Conservation (phyloP, 345 rosid species). For the Limnanthes douglasii region DNA sequence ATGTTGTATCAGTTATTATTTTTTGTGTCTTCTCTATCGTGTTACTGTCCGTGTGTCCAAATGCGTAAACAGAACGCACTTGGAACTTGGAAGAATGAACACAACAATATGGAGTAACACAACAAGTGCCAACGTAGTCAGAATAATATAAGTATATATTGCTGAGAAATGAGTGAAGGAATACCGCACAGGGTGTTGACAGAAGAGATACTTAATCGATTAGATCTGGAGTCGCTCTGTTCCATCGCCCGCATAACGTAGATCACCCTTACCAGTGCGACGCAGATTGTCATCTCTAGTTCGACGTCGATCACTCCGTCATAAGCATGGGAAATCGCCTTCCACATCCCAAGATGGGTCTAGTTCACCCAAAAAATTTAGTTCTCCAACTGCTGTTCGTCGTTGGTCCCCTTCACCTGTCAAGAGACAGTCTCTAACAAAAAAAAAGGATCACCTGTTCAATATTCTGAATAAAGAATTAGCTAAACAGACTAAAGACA, state of each 20-base stretch:
- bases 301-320: conserved; percentile 14
- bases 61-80: too few species aligned
- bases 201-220: too few species aligned
- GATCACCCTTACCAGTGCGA: conserved; percentile 19
- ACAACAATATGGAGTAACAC: too few species aligned
- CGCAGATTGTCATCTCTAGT: conserved; percentile 27
- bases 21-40: too few species aligned
- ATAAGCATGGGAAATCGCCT: conserved; percentile 18
- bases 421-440: conserved; percentile 22
- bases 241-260: conserved; percentile 14
- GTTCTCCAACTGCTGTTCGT: conserved; percentile 32
- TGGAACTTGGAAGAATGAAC: too few species aligned
- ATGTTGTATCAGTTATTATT: too few species aligned
- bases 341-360: conserved; percentile 26
- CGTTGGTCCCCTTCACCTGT: conserved; percentile 27
- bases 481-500: conserved; percentile 36
- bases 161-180: too few species aligned
- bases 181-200: too few species aligned
- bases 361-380: conserved; percentile 17
- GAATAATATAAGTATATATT: too few species aligned
- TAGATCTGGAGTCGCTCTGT: too few species aligned
- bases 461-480: conserved; percentile 25
- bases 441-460: conserved; percentile 21
- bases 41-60: too few species aligned
- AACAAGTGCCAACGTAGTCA: too few species aligned